Conservation (phyloP, 805 yeast genomes). For the Ogataea dorogensis region DNA sequence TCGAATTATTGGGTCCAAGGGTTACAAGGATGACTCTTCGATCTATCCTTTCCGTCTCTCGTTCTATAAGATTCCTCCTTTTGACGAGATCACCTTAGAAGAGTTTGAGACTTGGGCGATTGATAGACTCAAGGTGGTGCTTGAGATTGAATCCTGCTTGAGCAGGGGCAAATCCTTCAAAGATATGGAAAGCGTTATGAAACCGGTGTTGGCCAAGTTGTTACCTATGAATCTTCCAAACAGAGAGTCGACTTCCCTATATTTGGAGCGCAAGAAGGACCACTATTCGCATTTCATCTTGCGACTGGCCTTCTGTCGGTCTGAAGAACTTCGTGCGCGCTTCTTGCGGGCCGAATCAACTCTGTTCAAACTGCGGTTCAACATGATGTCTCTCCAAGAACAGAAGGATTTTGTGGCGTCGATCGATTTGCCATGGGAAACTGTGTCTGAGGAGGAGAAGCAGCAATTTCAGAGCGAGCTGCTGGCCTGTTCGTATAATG, state of each 20-base stretch:
- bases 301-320: conserved; percentile 85
- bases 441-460: conserved; percentile 64
- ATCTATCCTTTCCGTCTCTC: conserved; percentile 57
- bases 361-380: conserved; percentile 72
- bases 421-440: conserved; percentile 70
- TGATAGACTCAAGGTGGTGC: conserved; percentile 77
- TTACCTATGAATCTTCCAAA: conserved; percentile 61
- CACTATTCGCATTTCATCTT: conserved; percentile 89
- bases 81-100: conserved; percentile 82
- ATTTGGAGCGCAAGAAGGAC: conserved; percentile 76
- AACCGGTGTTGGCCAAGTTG: conserved; percentile 60
- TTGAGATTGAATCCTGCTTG: conserved; percentile 77
- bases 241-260: conserved; percentile 38
- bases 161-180: conserved; percentile 60
- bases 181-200: conserved; percentile 64
- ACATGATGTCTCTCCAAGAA: conserved; percentile 59
- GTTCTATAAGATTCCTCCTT: conserved; percentile 75
- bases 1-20: conserved; percentile 28
- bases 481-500: conserved; percentile 51
- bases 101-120: conserved; percentile 96
- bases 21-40: conserved; percentile 31
- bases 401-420: conserved; percentile 67
- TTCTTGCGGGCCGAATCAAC: conserved; percentile 75
- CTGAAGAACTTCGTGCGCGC: conserved; percentile 76
- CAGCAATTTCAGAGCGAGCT: conserved; percentile 45